Conservation (phyloP, 768 basidiomycete species). For the Termitomyces sp. region DNA sequence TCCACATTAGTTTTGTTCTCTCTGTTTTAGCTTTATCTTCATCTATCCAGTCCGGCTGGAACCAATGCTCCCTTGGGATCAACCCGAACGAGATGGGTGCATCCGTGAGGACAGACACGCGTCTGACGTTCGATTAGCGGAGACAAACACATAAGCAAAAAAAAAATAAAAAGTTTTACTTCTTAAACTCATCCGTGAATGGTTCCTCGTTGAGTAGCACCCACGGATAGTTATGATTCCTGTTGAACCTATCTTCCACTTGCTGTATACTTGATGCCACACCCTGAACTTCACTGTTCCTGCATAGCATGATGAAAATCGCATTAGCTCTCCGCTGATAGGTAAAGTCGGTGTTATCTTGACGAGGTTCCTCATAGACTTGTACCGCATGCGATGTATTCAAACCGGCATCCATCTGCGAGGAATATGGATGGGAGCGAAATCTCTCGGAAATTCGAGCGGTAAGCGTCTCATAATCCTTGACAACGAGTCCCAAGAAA, state of each 20-base stretch:
- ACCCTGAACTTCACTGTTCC: constrained; percentile 51
- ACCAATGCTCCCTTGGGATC: constrained; percentile 78
- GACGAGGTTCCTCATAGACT: constrained; percentile 3
- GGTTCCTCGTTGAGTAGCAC: constrained; percentile 83
- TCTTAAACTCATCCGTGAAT: constrained; percentile 71
- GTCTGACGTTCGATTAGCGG: constrained; percentile 1
- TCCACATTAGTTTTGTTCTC: constrained; percentile 60
- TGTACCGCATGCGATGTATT: constrained; percentile 6
- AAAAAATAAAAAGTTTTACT: constrained; percentile 30
- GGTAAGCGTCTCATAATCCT: constrained; percentile 45
- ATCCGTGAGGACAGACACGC: constrained; percentile 50
- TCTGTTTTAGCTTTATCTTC: constrained; percentile 60
- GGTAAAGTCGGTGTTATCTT: constrained; percentile 8
- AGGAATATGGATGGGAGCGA: constrained; percentile 5
- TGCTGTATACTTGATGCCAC: constrained; percentile 58
- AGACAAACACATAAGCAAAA: background rate
- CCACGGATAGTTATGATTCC: constrained; percentile 70
- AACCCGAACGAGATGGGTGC: constrained; percentile 62
- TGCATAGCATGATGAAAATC: constrained; percentile 72
- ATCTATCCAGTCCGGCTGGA: constrained; percentile 78
- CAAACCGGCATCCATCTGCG: background rate
- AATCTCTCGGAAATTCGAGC: constrained; percentile 32
- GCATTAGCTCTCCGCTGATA: constrained; percentile 56
- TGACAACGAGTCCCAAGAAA: constrained; percentile 47
- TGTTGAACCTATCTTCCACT: constrained; percentile 85